Base-by-base conservation (phyloP, 129 eudicot genomes). In the Helichrysum umbraculigerum region DNA sequence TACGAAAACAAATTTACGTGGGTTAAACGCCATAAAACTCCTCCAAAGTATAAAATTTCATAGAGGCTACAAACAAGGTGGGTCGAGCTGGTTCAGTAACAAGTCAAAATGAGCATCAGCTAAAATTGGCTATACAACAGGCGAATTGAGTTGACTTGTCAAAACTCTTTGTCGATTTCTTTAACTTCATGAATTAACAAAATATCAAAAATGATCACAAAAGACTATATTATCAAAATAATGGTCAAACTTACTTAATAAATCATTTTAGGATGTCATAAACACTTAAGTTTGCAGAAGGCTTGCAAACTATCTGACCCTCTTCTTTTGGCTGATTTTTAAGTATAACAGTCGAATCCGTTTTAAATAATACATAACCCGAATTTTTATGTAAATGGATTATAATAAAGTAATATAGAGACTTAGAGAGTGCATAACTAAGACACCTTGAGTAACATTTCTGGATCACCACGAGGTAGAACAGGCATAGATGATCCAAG, bases 401-500 rank as follows among this genome's bases (percentile, higher is more conserved):
- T 4, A 21, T 12, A 32, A 30, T 1, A 30, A 30, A 30, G 32
- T 30, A 30, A 4, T 4, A 32, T 32, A 32, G 4, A 0, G 34
- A 32, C 34, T 32, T 32, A 32, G 34, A 32, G 34, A 32, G 62
- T 57, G 12, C 37, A 34, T 37, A 66, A 37, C 19, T 5, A 37
- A 10, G 52, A 20, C 8, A 93, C 99, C 96, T 94, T 94, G 22
- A 91, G 76, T 41, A 94, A 42, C 88, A 91, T 78, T 41, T 94
- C 99, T 19, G 88, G 81, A 77, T 94, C 72, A 4, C 17, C 84
- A 70, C 98, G 99, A 76, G 96, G 86, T 75, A 91, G 68, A 81
- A 79, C 90, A 22, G 93, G 77, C 83, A 91, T 64, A 30, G 97
- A 85, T 2, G 97, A 94, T 52, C 97, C 97, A 37, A 87, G 86